Conservation (phyloP, 2,329 filamentous ascomycete genomes). For the Ophiostoma australiae region DNA sequence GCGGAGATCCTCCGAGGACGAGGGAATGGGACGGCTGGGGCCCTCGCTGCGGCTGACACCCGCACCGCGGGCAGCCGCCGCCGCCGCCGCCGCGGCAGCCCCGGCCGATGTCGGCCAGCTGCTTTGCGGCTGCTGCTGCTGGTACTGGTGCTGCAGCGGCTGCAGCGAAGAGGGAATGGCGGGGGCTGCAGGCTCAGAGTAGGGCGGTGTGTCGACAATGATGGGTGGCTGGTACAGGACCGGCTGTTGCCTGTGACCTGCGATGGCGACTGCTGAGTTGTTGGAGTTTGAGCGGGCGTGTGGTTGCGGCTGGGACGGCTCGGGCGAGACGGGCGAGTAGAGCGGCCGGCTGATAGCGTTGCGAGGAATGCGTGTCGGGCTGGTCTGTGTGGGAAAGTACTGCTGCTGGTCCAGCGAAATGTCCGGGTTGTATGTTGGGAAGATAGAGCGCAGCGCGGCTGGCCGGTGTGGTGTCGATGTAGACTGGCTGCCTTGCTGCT, state of each 20-base stretch:
- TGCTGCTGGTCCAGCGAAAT: conserved; percentile 62
- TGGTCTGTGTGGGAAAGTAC: conserved; percentile 64
- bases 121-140: conserved; percentile 25
- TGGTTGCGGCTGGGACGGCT: background rate
- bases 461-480: conserved; percentile 21
- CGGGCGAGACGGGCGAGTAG: conserved; percentile 45
- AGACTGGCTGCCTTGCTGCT: background rate
- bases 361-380: conserved; percentile 58
- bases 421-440: conserved; percentile 67
- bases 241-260: background rate
- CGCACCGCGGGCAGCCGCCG: background rate
- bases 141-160: conserved; percentile 15
- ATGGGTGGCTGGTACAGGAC: background rate
- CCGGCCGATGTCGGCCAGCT: background rate
- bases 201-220: background rate
- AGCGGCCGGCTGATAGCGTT: conserved; percentile 62
- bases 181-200: background rate
- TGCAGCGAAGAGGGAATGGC: background rate
- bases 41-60: background rate
- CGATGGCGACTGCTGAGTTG: background rate
- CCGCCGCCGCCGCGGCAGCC: background rate
- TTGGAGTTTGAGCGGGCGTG: background rate
- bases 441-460: conserved; percentile 62
- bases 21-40: conserved; percentile 43
- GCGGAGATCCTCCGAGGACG: conserved; percentile 57